Percentiles rank a stretch among this genome's conserved stretches.
These are phyloP conservation scores for Aspergillus sclerotiicarbonarius DNA, from an alignment of 495 filamentous ascomycete genomes.

Conservation along the genomic window DNA sequence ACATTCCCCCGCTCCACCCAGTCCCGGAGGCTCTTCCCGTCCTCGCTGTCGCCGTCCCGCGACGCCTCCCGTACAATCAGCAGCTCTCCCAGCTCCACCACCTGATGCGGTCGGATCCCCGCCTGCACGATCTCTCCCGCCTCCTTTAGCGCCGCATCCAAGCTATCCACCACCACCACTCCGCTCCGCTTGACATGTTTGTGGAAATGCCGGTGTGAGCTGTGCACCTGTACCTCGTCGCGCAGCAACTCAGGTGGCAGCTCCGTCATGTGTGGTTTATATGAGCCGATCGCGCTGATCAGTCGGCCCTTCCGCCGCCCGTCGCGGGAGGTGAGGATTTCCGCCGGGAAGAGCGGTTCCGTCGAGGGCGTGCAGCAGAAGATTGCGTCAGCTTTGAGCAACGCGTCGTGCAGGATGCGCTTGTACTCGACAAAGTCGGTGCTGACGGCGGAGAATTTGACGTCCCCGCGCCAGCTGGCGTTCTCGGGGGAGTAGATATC, in stretches of 20 bases:
- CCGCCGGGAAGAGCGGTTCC: constrained; percentile 60
- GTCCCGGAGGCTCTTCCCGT: constrained; percentile 56
- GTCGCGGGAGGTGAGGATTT: constrained; percentile 63
- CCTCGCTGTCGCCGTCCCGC: constrained; percentile 36
- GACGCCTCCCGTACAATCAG: constrained; percentile 64
- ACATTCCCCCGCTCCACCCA: constrained; percentile 84
- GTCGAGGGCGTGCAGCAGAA: constrained; percentile 74
- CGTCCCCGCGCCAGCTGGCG: constrained; percentile 52
- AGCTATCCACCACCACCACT: constrained; percentile 78
- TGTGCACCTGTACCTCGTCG: constrained; percentile 59
- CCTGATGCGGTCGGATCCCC: constrained; percentile 63
- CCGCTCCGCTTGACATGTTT: constrained; percentile 70
- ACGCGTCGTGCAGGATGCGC: constrained; percentile 61
- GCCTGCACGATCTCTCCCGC: constrained; percentile 87
- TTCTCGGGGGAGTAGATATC: constrained; percentile 55
- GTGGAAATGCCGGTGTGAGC: constrained; percentile 60
- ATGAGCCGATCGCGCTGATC: constrained; percentile 78
- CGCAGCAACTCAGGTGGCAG: constrained; percentile 71
- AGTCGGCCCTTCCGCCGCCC: constrained; percentile 73
- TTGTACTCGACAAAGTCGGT: constrained; percentile 68
- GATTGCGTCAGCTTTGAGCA: constrained; percentile 71
- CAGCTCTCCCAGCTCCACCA: constrained; percentile 85
- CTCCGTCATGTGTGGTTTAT: constrained; percentile 83
- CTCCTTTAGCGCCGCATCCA: constrained; percentile 76
- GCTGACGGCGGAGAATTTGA: constrained; percentile 69